Evolutionary conservation across 225 moss, liverwort and hornwort genomes (phyloP).

Genomic region (Neckera pumila): DNA sequence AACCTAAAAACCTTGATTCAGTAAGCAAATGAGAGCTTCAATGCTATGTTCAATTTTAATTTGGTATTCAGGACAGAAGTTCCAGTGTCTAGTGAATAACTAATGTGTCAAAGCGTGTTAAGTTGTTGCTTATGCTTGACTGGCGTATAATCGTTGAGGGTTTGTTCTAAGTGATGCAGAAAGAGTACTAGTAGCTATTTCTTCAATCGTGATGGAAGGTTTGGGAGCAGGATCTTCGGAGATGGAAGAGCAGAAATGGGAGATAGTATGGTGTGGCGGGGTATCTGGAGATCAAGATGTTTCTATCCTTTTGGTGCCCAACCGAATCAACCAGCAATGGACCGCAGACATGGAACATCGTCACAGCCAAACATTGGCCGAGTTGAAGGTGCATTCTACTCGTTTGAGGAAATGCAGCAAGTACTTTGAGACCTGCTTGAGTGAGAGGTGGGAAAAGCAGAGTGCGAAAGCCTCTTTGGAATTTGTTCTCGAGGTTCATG

Average conservation of each 20-base stretch:
- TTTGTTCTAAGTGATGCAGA: background rate
- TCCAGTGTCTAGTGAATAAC: background rate
- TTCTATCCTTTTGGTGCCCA: background rate
- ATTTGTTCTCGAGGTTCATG: background rate
- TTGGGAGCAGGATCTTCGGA: background rate
- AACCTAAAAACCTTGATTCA: background rate
- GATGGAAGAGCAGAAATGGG: background rate
- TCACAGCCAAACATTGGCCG: background rate
- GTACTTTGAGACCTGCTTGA: background rate
- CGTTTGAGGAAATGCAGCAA: background rate
- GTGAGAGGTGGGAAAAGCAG: background rate
- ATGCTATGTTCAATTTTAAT: background rate
- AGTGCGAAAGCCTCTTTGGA: background rate
- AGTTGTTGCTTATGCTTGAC: background rate
- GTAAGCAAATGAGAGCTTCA: background rate
- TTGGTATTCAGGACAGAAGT: background rate
- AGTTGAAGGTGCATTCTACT: background rate
- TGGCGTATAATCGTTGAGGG: background rate
- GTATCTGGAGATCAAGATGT: background rate
- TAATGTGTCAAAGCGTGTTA: background rate
- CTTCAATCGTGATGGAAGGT: background rate
- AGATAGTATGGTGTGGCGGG: background rate
- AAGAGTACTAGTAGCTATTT: background rate
- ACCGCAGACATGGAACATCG: background rate
- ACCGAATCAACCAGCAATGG: background rate